Evolutionary conservation across 2,329 filamentous ascomycete genomes (phyloP).

Genomic region (Aspergillus sp.): DNA sequence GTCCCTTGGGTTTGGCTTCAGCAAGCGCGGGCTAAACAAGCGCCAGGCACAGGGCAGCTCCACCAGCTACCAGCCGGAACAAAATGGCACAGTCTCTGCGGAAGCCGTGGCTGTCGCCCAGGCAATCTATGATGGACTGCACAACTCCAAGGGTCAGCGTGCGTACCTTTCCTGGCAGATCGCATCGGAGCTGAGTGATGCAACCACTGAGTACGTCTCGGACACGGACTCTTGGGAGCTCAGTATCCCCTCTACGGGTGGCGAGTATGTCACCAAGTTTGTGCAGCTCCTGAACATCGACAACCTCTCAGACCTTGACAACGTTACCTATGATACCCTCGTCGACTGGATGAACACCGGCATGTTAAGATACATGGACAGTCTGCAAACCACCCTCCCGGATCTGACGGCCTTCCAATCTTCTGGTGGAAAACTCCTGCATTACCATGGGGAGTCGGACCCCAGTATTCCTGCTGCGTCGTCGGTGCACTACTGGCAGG

Average conservation of each 20-base stretch:
- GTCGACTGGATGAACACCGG: conserved; percentile 55
- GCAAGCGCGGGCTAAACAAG: conserved; percentile 15
- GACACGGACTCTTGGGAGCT: conserved; percentile 30
- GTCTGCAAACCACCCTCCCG: conserved; percentile 54
- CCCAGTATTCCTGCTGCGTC: conserved; percentile 52
- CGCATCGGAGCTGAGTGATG: conserved; percentile 27
- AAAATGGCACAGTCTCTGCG: conserved; percentile 30
- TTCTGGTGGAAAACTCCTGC: conserved; percentile 56
- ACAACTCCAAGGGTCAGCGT: conserved; percentile 39
- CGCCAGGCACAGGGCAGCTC: conserved; percentile 20
- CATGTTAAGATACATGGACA: conserved; percentile 50
- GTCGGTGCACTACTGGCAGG: conserved; percentile 56
- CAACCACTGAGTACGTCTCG: conserved; percentile 26
- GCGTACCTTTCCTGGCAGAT: conserved; percentile 42
- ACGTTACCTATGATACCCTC: conserved; percentile 57
- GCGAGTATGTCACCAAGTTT: conserved; percentile 33
- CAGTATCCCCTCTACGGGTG: conserved; percentile 34
- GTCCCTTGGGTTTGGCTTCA: conserved; percentile 29
- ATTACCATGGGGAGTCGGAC: conserved; percentile 60
- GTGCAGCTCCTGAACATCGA: conserved; percentile 26
- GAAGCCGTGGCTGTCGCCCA: conserved; percentile 33
- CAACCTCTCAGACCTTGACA: conserved; percentile 42
- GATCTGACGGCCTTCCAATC: conserved; percentile 53
- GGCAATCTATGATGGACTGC: conserved; percentile 41
- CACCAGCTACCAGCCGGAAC: conserved; percentile 28